Percentiles rank a stretch among this genome's conserved stretches.
These are phyloP conservation scores for Blumeriella jaapii DNA, from an alignment of 2,329 filamentous ascomycete species.

Conservation along the genomic window DNA sequence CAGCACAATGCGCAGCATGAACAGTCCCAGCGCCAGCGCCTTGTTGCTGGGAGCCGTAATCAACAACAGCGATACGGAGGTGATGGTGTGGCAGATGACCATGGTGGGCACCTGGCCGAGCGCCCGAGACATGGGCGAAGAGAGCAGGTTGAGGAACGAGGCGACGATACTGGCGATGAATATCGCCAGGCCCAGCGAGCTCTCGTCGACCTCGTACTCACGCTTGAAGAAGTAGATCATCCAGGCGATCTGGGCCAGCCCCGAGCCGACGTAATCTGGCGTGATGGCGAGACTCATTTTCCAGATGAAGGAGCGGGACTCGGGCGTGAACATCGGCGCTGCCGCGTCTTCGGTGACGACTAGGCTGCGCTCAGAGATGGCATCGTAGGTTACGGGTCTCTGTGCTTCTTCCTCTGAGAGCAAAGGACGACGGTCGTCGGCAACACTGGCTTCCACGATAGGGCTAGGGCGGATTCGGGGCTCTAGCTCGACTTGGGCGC, in stretches of 20 bases:
- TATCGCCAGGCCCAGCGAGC: conserved; percentile 42
- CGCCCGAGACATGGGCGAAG: conserved; percentile 42
- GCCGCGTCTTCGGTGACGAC: too few species aligned
- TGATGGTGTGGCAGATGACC: conserved; percentile 41
- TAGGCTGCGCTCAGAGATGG: conserved; percentile 39
- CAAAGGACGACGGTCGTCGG: conserved; percentile 16
- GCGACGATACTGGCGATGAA: conserved; percentile 41
- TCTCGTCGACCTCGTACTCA: conserved; percentile 37
- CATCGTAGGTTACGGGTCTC: conserved; percentile 30
- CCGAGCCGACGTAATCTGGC: conserved; percentile 31
- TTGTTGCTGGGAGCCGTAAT: neutral
- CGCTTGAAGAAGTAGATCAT: conserved; percentile 44
- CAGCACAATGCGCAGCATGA: conserved; percentile 22
- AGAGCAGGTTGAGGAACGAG: conserved; percentile 39
- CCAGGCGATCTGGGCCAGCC: conserved; percentile 41
- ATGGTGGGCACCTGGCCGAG: conserved; percentile 50
- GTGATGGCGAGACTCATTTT: neutral
- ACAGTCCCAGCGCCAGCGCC: neutral
- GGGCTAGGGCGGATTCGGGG: conserved; percentile 25
- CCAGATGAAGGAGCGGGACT: conserved; percentile 53
- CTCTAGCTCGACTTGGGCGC: conserved; percentile 29
- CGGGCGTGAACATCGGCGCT: neutral
- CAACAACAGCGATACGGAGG: neutral
- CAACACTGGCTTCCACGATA: conserved; percentile 21
- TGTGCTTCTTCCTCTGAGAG: conserved; percentile 12